These are phyloP conservation scores for Rhizopogon vinicolor DNA, from an alignment of 768 basidiomycete species.

Conservation along the genomic window DNA sequence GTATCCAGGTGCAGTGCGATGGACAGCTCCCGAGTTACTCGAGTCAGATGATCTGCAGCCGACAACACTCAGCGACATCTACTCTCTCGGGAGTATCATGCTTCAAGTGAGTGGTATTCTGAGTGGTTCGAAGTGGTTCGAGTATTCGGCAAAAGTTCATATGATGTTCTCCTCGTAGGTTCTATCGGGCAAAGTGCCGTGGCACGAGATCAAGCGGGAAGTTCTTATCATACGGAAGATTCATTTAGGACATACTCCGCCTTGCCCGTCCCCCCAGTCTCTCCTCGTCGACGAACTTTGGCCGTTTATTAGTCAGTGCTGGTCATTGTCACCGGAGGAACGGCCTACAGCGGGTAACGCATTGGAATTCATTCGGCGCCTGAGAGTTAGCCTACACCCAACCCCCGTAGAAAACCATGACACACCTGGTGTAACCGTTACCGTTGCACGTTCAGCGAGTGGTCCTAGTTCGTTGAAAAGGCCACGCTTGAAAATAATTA, in stretches of 20 bases:
- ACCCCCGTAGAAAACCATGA: background rate
- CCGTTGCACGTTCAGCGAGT: background rate
- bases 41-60: constrained; percentile 10
- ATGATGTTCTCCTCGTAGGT: constrained; percentile 12
- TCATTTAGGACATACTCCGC: too few relatives aligned
- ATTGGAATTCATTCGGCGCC: background rate
- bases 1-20: constrained; percentile 34
- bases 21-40: constrained; percentile 36
- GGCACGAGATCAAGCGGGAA: constrained; percentile 2
- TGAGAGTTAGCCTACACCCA: background rate
- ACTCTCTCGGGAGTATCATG: constrained; percentile 20
- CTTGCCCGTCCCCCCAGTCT: too few relatives aligned
- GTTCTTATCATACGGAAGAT: background rate
- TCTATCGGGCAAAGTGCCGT: constrained; percentile 11
- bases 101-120: constrained; percentile 8
- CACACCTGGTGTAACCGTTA: background rate
- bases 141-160: background rate
- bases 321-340: background rate
- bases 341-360: background rate
- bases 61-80: constrained; percentile 11
- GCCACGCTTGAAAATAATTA: background rate
- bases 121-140: background rate
- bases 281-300: too few relatives aligned
- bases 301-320: background rate
- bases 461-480: background rate